Conservation (phyloP, 345 rosid genomes). For the Iberis pinnata region DNA sequence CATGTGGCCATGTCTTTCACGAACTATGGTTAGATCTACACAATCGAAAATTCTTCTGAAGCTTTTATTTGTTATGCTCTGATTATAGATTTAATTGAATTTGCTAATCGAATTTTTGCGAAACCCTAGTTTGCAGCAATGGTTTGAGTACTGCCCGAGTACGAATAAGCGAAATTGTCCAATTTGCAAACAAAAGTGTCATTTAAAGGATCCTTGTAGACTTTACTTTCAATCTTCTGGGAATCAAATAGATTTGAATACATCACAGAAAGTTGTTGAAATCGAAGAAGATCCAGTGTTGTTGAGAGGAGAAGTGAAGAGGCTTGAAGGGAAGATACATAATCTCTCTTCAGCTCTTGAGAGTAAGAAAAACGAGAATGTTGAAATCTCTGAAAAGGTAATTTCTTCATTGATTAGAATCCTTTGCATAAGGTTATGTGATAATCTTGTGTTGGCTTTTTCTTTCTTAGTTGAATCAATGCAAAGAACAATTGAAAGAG, state of each 20-base stretch:
- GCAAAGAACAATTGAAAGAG: slow-evolving; percentile 41
- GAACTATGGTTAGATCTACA: slow-evolving; percentile 54
- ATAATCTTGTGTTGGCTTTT: no score
- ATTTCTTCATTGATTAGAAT: not conserved
- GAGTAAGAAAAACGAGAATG: slow-evolving; percentile 43
- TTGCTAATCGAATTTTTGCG: not conserved
- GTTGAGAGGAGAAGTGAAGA: slow-evolving; percentile 51
- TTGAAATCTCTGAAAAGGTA: slow-evolving; percentile 53
- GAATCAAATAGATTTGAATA: slow-evolving; percentile 34
- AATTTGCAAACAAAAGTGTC: slow-evolving; percentile 73
- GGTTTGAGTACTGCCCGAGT: slow-evolving; percentile 81
- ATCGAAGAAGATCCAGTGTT: slow-evolving; percentile 45
- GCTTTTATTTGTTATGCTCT: not conserved
- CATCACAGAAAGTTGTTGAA: slow-evolving; percentile 30
- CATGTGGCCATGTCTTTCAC: slow-evolving; percentile 95
- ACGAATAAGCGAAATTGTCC: slow-evolving; percentile 76
- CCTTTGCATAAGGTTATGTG: no score
- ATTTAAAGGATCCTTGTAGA: slow-evolving; percentile 39
- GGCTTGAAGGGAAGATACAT: slow-evolving; percentile 49
- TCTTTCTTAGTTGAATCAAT: slow-evolving; percentile 44
- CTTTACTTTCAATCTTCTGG: slow-evolving; percentile 87
- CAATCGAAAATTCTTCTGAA: not conserved
- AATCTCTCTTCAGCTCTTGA: slow-evolving; percentile 45
- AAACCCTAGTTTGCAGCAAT: slow-evolving; percentile 73
- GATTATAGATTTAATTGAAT: no score